Base-by-base conservation (phyloP, 164 flowering plant genomes). In the Vitis rupestris region DNA sequence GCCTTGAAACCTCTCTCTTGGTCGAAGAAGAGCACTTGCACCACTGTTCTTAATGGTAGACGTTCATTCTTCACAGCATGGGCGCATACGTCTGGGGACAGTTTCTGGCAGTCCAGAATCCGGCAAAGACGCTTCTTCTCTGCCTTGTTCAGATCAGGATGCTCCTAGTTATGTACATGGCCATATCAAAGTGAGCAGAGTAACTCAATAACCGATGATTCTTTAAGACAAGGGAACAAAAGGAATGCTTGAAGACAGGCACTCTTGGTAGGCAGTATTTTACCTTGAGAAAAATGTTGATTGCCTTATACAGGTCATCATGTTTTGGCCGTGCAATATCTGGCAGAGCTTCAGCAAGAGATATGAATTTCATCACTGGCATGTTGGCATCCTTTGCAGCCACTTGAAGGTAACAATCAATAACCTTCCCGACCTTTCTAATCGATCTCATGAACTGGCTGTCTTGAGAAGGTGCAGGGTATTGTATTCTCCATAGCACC, bases 281-380 rank as follows among this genome's bases (percentile, higher is more conserved):
- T 82, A 90, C 98, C 94, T 92, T 87, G 53, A 94, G 93, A 75
- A 83, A 94, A 51, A 78, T 82, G 83, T 91, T 86, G 53, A 94
- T 88, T 13, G 92, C 92, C 73, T 84, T 84, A 87, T 94, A 94
- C 37, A 94, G 87, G 16, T 87, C 89, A 73, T 94, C 93, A 53
- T 94, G 99, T 1, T 72, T 66, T 12, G 84, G 71, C 61, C 97
- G 70, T 8, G 92, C 94, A 70, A 74, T 55, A 55, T 79, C 87
- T 2, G 99, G 96, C 73, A 94, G 61, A 17, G 83, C 64, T 74
- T 88, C 89, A 0, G 90, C 95, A 1, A 94, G 81, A 50, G 84
- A 70, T 8, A 78, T 82, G 13, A 94, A 5, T 73, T 91, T 86
- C 11, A 78, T 64, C 1, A 80, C 87, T 0, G 96, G 86, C 81